phyloP scores from a whole-genome alignment of 495 filamentous ascomycete species.

The Penicillium arizonense region DNA sequence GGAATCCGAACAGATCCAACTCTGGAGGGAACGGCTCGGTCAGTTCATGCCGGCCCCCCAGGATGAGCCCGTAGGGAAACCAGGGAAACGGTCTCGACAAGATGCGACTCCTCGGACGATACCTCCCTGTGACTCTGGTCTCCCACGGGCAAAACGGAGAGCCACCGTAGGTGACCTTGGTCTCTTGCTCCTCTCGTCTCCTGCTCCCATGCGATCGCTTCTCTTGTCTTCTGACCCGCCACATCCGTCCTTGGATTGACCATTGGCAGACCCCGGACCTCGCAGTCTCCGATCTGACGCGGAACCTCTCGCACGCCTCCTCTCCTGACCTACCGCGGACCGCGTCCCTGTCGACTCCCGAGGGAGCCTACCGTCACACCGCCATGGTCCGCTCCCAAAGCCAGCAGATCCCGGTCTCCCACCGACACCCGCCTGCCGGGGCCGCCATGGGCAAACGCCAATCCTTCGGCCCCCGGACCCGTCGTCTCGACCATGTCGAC shows the following conservation, averaged over 20 bases:
- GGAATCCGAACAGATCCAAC: constrained; percentile 43
- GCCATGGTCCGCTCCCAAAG: constrained; percentile 48
- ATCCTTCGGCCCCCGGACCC: constrained; percentile 33
- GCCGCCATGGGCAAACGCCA: constrained; percentile 28
- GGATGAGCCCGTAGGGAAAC: constrained; percentile 25
- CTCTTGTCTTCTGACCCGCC: constrained; percentile 22
- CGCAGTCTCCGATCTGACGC: constrained; percentile 33
- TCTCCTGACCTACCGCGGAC: constrained; percentile 28
- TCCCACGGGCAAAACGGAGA: constrained; percentile 47
- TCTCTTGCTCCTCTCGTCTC: constrained; percentile 35
- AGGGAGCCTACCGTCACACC: constrained; percentile 32
- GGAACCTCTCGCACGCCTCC: constrained; percentile 34
- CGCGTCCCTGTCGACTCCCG: constrained; percentile 13
- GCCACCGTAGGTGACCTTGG: constrained; percentile 52
- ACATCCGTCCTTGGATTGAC: constrained; percentile 45
- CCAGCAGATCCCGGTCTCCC: constrained; percentile 40
- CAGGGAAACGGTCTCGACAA: constrained; percentile 47
- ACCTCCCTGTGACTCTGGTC: constrained; percentile 35
- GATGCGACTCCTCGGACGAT: constrained; percentile 44
- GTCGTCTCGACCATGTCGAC: constrained; percentile 36
- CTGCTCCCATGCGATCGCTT: constrained; percentile 16
- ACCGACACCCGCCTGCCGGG: constrained; percentile 28
- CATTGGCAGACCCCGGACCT: constrained; percentile 49
- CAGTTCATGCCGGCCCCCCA: constrained; percentile 36
- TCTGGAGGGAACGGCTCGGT: constrained; percentile 43